Evolutionary conservation across 257 asterid genomes (phyloP), one percentile per base, ranked within the genome.

Genomic region (Linaria vulgaris): DNA sequence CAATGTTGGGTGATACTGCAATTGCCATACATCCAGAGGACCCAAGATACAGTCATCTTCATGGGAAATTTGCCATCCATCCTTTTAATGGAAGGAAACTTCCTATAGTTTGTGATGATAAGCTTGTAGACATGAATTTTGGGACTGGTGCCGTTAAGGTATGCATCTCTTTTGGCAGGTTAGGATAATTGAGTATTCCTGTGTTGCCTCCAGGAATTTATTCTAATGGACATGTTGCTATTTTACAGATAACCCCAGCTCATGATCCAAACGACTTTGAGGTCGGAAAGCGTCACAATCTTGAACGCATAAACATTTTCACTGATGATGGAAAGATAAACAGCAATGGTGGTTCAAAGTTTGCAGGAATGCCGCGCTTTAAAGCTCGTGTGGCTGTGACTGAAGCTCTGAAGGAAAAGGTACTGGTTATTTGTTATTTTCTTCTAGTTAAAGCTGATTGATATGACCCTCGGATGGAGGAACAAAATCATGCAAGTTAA

Each of bases 111-210:
- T 89, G 96, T 76, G 99, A 92, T 81, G 69, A 78, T 24, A 74
- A 78, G 43, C 95, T 92, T 21, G 99, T 92, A 15, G 97, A 89
- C 75, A 87, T 85, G 95, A 80, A 70, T 54, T 89, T 92, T 68
- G 99, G 99, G 39, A 89, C 99, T 62, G 99, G 99, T 76, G 96
- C 96, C 78, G 99, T 89, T 64, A 92, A 92, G 94, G 99, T 89
- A 63, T 41, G 64, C 53, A 31, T 57, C 45, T 25, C 59, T 47
- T 45, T 62, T 53, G n/a, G 63, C 54, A 60, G 58, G 66, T 37
- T 9, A 30, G 61, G 38, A 30, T 73, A 56, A 23, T 55, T 49
- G 38, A 16, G 14, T 59, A 64, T 34, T 57, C 14, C 30, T 25
- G 67, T 45, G 65, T 20, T 55, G 76, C 45, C 16, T 2, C 30